Base-by-base conservation (phyloP, 768 basidiomycete species). In the Boletus vermiculosoides region DNA sequence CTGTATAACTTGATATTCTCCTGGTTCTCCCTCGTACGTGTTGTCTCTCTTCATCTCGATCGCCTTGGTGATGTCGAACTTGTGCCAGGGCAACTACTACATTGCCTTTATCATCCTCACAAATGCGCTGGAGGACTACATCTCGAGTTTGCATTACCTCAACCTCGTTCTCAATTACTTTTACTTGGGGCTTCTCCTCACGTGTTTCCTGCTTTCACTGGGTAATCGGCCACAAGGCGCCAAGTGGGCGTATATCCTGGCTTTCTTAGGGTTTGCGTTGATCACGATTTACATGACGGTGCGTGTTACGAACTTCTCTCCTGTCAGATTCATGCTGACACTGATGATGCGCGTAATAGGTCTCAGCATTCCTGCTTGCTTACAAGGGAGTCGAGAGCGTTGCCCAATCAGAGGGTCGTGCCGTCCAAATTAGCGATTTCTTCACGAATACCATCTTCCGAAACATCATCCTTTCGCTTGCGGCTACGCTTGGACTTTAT, bases 211-310 rank as follows among this genome's bases (percentile, higher is more conserved):
- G 51, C 81, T 96, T 37, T 78, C 92, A 2, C 76, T 98, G 53
- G 96, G 95, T 0, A 98, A 98, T 69, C 77, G 96, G 12, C 95
- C 95, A 5, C 92, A 95, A 63, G 95, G 95, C 33, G 83, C 86
- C 4, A 94, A 92, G 71, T 85, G 86, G 83, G 85, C 84, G 7
- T 99, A 97, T 71, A 93, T 92, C 3, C 65, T 82, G 8, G 88
- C 92, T 30, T 86, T 98, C 65, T 68, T 96, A 31, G 92, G 93
- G 1, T 99, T 96, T 74, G 93, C 82, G 4, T 5, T 96, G 23
- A 85, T 99, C 61, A 98, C 96, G 33, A 71, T 94, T n/a, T 98
- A 98, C 68, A 98, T 99, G 96, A 92, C 94, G 51, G 88, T 92
- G 49, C 23, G 83, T 69, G 33, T 18, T 33, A 16, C 12, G 9